phyloP scores from a whole-genome alignment of 2,329 filamentous ascomycete species.

The Ambrosiella cleistominuta region DNA sequence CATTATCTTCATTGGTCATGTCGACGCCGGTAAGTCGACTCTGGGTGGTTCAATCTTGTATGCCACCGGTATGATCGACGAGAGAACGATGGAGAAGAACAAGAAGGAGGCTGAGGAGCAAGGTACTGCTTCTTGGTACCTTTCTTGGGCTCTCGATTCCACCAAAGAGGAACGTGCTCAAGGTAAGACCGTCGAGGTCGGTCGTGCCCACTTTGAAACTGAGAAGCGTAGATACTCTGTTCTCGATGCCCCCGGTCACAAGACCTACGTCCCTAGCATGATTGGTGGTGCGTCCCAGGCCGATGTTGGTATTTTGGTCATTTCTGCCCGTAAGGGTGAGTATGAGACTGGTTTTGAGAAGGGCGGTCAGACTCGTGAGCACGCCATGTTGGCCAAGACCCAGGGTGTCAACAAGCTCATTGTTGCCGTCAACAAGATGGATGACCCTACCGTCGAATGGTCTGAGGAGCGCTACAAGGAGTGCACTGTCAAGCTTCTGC shows the following conservation, averaged over 20 bases:
- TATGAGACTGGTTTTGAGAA: slow-evolving; percentile 97
- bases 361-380: slow-evolving; percentile 91
- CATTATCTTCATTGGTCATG: slow-evolving; percentile 94
- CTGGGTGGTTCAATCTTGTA: slow-evolving; percentile 87
- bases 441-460: slow-evolving; percentile 92
- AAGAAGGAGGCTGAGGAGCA: slow-evolving; percentile 91
- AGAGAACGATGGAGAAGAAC: slow-evolving; percentile 96
- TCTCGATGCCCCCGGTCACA: slow-evolving; percentile 90
- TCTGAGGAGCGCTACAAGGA: slow-evolving; percentile 83
- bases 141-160: slow-evolving; percentile 94
- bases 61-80: slow-evolving; percentile 95
- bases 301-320: slow-evolving; percentile 87
- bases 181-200: slow-evolving; percentile 96
- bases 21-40: slow-evolving; percentile 95
- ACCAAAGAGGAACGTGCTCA: slow-evolving; percentile 92
- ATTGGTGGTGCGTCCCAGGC: slow-evolving; percentile 88
- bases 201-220: slow-evolving; percentile 89
- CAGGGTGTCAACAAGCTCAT: slow-evolving; percentile 95
- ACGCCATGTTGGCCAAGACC: slow-evolving; percentile 94
- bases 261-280: slow-evolving; percentile 97
- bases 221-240: slow-evolving; percentile 94
- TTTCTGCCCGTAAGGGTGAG: slow-evolving; percentile 91
- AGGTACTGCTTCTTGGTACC: slow-evolving; percentile 94
- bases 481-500: slow-evolving; percentile 71
- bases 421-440: slow-evolving; percentile 98